A percentile compares a stretch with the other conserved stretches of the same genome.
These are phyloP conservation scores for Penicillium lividum DNA, from an alignment of 495 filamentous ascomycete genomes.

Conservation along the genomic window DNA sequence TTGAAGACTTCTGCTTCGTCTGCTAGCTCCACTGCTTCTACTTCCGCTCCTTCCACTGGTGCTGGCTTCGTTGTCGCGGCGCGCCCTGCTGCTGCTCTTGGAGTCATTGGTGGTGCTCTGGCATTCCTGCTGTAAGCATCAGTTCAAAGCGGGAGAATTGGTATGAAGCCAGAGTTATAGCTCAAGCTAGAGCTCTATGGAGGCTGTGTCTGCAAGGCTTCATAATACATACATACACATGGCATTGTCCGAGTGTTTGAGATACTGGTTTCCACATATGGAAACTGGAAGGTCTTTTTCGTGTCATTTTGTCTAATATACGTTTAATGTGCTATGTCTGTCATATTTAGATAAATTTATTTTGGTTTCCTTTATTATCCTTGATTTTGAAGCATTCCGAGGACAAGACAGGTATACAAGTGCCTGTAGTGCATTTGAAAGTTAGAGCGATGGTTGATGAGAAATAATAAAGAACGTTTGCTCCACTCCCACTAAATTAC, in stretches of 20 bases:
- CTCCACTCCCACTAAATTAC: too few relatives aligned
- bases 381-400: too few relatives aligned
- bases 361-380: too few relatives aligned
- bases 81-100: constrained; percentile 28
- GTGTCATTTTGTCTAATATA: neutral
- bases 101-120: constrained; percentile 24
- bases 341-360: neutral
- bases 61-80: constrained; percentile 15
- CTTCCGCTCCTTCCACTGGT: constrained; percentile 8
- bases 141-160: neutral
- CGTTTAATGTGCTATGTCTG: neutral
- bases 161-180: neutral
- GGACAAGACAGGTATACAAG: too few relatives aligned
- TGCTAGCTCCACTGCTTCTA: constrained; percentile 14
- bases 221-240: neutral
- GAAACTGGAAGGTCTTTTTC: neutral
- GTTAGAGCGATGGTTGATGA: too few relatives aligned
- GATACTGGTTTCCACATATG: neutral
- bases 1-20: neutral
- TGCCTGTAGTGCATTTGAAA: too few relatives aligned
- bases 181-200: too few relatives aligned
- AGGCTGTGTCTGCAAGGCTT: too few relatives aligned
- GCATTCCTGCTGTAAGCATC: constrained; percentile 24
- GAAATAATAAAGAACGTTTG: too few relatives aligned
- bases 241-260: neutral